Percentiles rank a stretch among this genome's conserved stretches.
phyloP scores from a whole-genome alignment of 805 yeast genomes.

The Starmerella ratchasimensis region DNA sequence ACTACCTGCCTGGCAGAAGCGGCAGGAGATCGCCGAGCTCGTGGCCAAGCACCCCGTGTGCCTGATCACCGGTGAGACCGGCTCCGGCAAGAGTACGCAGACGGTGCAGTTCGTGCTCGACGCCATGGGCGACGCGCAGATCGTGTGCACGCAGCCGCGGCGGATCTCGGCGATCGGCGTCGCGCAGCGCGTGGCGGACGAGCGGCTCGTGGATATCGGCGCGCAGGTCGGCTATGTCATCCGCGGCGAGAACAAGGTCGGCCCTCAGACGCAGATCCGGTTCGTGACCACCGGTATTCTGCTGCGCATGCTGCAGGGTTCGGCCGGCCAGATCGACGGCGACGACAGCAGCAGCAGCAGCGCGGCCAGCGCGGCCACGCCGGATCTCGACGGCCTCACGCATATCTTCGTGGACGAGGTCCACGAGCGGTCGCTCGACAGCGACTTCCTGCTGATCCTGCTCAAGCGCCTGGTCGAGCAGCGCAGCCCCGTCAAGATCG shows the following conservation, averaged over 20 bases:
- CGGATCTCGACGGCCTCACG: conserved; percentile 29
- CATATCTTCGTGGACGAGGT: conserved; percentile 85
- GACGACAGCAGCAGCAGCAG: background rate
- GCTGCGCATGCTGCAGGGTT: conserved; percentile 63
- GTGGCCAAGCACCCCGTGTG: conserved; percentile 51
- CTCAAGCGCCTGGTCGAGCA: conserved; percentile 45
- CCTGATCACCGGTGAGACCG: conserved; percentile 89
- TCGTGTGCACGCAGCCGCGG: conserved; percentile 89
- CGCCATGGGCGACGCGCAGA: conserved; percentile 35
- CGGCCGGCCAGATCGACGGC: conserved; percentile 22
- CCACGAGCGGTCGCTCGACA: conserved; percentile 88
- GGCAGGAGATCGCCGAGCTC: conserved; percentile 39
- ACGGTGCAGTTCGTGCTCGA: conserved; percentile 82
- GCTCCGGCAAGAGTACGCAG: conserved; percentile 95
- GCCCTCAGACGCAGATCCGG: conserved; percentile 49
- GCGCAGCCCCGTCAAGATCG: conserved; percentile 42
- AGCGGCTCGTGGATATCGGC: conserved; percentile 52
- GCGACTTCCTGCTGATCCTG: conserved; percentile 70
- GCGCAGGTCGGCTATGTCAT: conserved; percentile 78
- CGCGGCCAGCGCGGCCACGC: background rate
- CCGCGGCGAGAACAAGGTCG: conserved; percentile 66
- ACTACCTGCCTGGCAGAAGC: conserved; percentile 78
- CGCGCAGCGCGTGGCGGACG: conserved; percentile 84
- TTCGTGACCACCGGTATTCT: conserved; percentile 91
- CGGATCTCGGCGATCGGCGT: conserved; percentile 90